Base-by-base conservation (phyloP, 148 eudicot genomes). In the Cornus controversa region DNA sequence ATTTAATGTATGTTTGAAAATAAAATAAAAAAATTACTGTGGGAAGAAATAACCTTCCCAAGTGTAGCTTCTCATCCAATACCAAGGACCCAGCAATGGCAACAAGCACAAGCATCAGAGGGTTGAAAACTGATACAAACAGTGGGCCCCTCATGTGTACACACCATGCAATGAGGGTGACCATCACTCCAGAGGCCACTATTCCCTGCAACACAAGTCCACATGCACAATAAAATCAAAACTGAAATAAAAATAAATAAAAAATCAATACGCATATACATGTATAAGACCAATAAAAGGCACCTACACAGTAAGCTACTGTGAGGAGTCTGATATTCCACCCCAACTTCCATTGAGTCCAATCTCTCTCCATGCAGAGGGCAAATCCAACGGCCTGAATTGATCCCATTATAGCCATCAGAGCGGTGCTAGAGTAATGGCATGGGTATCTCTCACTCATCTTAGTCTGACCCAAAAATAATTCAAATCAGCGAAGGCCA, bases 121-220 rank as follows among this genome's bases (percentile, higher is more conserved):
- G 93, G 75, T 70, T 89, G 57, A 92, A 92, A 66, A 84, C 72
- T 0, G 96, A 90, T 29, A 84, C 93, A 25, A 81, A 92, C 66
- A 92, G 65, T 5, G 96, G 96, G 15, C 96, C 93, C 66, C 80
- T 82, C 84, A 83, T 72, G 50, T 80, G 86, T 28, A 90, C 77
- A 69, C 90, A 85, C 82, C 86, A 84, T 34, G 89, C 80, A 5
- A 75, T 78, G 2, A 88, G 37, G 0, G 81, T 62, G 63, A 87
- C 76, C 78, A 75, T 68, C 25, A 86, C 2, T 63, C 88, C 96
- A 2, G 91, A 85, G 50, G 78, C 87, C 67, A 87, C 60, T 34
- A 87, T 69, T 42, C 93, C 93, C 91, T 90, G 57, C 66, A 79
- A 72, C 28, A 18, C 60, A 36, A 65, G 18, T 60, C 18, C 20